Conservation (phyloP, 306 rosid species). For the Glycine tomentella region DNA sequence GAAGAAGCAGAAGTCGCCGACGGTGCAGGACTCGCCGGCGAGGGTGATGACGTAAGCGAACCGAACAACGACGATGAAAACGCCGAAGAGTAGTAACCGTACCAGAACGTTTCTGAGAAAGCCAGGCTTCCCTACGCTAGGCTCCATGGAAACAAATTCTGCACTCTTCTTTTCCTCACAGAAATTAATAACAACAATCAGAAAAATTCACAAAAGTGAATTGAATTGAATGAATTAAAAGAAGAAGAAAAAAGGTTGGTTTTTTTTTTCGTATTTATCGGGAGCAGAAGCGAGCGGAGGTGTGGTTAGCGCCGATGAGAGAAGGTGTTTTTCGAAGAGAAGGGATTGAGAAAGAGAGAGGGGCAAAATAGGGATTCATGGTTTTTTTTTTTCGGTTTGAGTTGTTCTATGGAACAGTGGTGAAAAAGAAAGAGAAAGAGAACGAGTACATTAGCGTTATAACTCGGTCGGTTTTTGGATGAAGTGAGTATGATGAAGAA, state of each 20-base stretch:
- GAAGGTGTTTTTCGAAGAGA: constrained; percentile 38
- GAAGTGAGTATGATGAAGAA: neutral
- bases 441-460: constrained; percentile 20
- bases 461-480: neutral
- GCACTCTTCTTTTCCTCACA: neutral
- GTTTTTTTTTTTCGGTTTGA: neutral
- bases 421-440: neutral
- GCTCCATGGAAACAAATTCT: constrained; percentile 60
- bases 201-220: constrained; percentile 9
- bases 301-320: constrained; percentile 86
- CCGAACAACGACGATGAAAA: constrained; percentile 59
- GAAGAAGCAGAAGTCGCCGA: constrained; percentile 81
- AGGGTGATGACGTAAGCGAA: constrained; percentile 80
- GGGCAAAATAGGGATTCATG: constrained; percentile 68
- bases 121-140: constrained; percentile 58
- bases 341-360: constrained; percentile 51
- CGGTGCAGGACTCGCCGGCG: constrained; percentile 78
- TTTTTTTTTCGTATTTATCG: constrained; percentile 46
- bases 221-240: neutral
- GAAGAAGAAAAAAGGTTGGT: neutral
- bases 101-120: constrained; percentile 62
- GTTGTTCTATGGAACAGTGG: constrained; percentile 42
- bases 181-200: constrained; percentile 15
- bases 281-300: constrained; percentile 89
- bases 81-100: constrained; percentile 72